A percentile compares a stretch with the other conserved stretches of the same genome.
Conservation (phyloP, 2,329 filamentous ascomycete genomes). For the Diaporthe humulicola region DNA sequence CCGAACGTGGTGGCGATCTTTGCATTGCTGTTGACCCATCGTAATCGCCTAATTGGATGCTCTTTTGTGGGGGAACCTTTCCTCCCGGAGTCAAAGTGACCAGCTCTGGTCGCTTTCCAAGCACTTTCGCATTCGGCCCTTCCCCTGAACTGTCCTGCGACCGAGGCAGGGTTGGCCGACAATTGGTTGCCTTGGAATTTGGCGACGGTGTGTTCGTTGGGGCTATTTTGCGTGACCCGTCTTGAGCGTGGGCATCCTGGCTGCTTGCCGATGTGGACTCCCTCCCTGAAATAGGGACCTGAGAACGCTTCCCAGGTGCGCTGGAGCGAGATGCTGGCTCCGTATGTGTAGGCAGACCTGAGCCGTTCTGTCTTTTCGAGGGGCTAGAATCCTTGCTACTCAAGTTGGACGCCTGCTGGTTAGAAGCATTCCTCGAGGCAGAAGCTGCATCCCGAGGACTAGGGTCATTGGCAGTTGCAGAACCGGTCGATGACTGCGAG, state of each 20-base stretch:
- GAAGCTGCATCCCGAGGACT: conserved; percentile 50
- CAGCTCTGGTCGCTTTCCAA: conserved; percentile 21
- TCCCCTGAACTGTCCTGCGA: neutral
- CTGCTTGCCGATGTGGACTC: conserved; percentile 14
- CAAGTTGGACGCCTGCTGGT: conserved; percentile 10
- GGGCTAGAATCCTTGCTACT: conserved; percentile 28
- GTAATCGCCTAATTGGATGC: conserved; percentile 1
- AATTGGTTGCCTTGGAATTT: neutral
- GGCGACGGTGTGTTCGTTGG: conserved; percentile 9
- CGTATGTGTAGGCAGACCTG: conserved; percentile 31
- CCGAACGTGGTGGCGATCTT: conserved; percentile 26
- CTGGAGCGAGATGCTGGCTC: conserved; percentile 55
- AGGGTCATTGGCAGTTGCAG: conserved; percentile 44
- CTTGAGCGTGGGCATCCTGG: conserved; percentile 14
- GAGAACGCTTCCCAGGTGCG: conserved; percentile 62
- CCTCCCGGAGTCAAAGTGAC: neutral
- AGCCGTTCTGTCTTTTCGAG: conserved; percentile 28
- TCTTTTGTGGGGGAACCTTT: neutral
- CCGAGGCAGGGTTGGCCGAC: neutral
- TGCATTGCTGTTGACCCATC: conserved; percentile 18
- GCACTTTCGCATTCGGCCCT: conserved; percentile 4
- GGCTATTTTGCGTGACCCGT: neutral
- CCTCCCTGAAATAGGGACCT: conserved; percentile 4
- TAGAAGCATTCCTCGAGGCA: conserved; percentile 34
- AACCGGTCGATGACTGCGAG: conserved; percentile 59